Conservation (phyloP, 768 basidiomycete species). For the Pholiota microspora region DNA sequence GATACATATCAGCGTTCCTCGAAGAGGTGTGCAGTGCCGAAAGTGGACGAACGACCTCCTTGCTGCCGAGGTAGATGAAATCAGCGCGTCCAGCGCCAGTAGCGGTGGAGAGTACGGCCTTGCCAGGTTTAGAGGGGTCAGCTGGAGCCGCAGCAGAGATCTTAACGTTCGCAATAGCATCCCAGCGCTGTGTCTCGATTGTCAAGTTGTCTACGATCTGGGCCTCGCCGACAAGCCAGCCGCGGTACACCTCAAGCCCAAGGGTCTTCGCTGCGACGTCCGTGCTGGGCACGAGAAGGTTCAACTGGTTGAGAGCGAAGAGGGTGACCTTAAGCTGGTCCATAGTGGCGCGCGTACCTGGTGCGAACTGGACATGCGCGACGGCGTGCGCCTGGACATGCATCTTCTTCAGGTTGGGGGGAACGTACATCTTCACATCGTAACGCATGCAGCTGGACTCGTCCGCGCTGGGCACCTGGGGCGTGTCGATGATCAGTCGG, state of each 20-base stretch:
- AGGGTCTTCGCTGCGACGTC: conserved; percentile 36
- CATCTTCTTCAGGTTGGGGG: conserved; percentile 47
- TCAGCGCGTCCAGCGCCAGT: conserved; percentile 56
- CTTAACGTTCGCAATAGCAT: conserved; percentile 47
- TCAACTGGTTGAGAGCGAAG: conserved; percentile 31
- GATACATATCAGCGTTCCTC: conserved; percentile 50
- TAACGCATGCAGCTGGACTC: conserved; percentile 47
- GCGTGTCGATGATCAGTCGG: conserved; percentile 37
- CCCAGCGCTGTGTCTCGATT: conserved; percentile 49
- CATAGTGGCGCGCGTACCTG: conserved; percentile 35
- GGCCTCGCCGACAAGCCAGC: conserved; percentile 62
- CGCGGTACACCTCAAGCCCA: conserved; percentile 46
- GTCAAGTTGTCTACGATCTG: conserved; percentile 39
- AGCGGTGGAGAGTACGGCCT: conserved; percentile 40
- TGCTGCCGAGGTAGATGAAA: conserved; percentile 41
- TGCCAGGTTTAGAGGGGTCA: conserved; percentile 29
- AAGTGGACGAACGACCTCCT: conserved; percentile 44
- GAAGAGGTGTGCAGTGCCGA: conserved; percentile 45
- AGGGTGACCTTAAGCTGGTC: conserved; percentile 45
- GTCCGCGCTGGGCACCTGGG: conserved; percentile 21
- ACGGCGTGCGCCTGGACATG: conserved; percentile 40
- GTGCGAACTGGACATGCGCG: conserved; percentile 50
- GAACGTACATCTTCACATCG: conserved; percentile 51
- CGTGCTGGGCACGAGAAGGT: conserved; percentile 46
- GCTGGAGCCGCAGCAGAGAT: conserved; percentile 38